These are phyloP conservation scores for Micractinium conductrix DNA, from an alignment of 139 green algal species.

Conservation along the genomic window DNA sequence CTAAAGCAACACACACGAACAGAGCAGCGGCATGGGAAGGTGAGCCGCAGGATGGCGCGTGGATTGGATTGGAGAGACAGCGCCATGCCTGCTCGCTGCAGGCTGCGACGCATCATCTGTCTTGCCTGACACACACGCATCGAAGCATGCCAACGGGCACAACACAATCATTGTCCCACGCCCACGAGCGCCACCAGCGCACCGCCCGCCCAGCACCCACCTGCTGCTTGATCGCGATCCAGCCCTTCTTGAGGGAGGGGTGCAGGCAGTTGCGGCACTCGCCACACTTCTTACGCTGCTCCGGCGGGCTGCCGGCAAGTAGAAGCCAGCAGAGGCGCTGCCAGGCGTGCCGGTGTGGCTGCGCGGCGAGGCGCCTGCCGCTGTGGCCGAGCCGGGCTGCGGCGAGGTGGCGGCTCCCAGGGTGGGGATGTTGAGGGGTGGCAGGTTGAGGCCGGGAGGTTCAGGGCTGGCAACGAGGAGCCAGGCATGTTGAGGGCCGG, in stretches of 20 bases:
- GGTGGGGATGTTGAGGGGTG: slow-evolving; percentile 1
- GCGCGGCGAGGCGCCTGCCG: too few relatives aligned
- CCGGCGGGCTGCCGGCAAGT: slow-evolving; percentile 6
- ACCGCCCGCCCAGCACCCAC: neutral
- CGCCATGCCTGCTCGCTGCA: too few relatives aligned
- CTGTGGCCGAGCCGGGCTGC: too few relatives aligned
- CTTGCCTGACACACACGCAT: too few relatives aligned
- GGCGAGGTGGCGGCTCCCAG: neutral
- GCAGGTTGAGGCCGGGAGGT: slow-evolving; percentile 5
- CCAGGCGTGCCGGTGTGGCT: neutral
- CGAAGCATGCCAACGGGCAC: too few relatives aligned
- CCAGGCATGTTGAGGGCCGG: neutral
- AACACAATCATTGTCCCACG: too few relatives aligned
- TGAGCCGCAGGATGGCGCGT: too few relatives aligned
- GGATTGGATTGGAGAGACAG: too few relatives aligned
- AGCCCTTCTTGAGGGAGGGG: slow-evolving; percentile 45
- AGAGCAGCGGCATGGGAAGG: neutral
- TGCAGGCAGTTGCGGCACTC: slow-evolving; percentile 40
- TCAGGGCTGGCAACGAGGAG: neutral
- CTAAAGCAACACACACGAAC: neutral
- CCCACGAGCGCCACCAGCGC: too few relatives aligned
- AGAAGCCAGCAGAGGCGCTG: too few relatives aligned
- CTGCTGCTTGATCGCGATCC: slow-evolving; percentile 32
- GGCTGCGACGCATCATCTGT: too few relatives aligned
- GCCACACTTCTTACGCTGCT: slow-evolving; percentile 36